A percentile compares a stretch with the other conserved stretches of the same genome.
These are phyloP conservation scores for Vigna nakashimae DNA, from an alignment of 306 rosid species.

Conservation along the genomic window DNA sequence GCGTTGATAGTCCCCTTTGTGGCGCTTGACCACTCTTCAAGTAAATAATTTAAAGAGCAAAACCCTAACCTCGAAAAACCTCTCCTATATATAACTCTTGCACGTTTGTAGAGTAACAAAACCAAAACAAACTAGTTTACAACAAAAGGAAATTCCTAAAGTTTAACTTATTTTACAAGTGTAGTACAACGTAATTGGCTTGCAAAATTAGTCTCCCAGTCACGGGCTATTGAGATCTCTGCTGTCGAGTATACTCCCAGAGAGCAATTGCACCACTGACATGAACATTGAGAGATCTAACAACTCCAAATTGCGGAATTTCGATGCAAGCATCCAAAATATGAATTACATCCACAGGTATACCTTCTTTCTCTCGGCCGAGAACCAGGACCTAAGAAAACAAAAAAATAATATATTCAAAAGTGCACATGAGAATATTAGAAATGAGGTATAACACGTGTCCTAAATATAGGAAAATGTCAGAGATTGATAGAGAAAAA, in stretches of 20 bases:
- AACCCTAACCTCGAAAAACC: neutral
- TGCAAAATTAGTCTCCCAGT: slow-evolving; percentile 20
- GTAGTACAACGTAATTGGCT: neutral
- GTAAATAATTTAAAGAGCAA: slow-evolving; percentile 10
- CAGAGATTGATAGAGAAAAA: slow-evolving; percentile 12
- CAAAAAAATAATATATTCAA: slow-evolving; percentile 32
- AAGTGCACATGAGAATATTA: neutral
- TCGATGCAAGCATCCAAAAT: slow-evolving; percentile 87
- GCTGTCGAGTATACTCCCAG: slow-evolving; percentile 97
- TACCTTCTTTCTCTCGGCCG: slow-evolving; percentile 95
- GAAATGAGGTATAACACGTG: slow-evolving; percentile 6
- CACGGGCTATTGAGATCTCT: slow-evolving; percentile 64
- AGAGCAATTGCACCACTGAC: slow-evolving; percentile 97
- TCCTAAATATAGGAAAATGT: neutral
- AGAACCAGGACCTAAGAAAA: slow-evolving; percentile 83
- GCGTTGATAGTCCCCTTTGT: neutral
- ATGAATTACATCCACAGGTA: slow-evolving; percentile 93
- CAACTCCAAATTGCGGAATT: slow-evolving; percentile 94
- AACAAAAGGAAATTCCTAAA: neutral
- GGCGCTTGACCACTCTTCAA: neutral
- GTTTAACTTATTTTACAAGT: neutral
- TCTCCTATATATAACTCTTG: neutral
- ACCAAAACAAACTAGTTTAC: neutral
- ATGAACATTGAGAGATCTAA: slow-evolving; percentile 96
- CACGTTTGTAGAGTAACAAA: neutral